Evolutionary conservation across 371 early-diverging fungal genomes (phyloP).

Genomic region (Sanchytrium tribonematis): DNA sequence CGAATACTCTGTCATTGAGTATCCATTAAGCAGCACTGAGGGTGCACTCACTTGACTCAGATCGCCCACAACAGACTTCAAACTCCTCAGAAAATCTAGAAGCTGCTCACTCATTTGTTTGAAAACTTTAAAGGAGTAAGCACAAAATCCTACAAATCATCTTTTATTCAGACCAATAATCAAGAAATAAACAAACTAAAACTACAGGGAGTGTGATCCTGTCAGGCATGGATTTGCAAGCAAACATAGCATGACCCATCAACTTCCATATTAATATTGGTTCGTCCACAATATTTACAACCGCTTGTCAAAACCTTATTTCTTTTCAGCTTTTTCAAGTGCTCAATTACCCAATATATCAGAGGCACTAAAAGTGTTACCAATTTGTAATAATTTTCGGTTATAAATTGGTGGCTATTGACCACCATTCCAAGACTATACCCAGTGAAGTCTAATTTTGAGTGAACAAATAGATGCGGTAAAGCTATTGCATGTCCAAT

Average conservation of each 20-base stretch:
- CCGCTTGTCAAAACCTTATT: background rate
- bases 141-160: no score
- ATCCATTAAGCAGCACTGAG: conserved; percentile 37
- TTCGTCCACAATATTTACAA: background rate
- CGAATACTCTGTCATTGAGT: conserved; percentile 43
- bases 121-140: no score
- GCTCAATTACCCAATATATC: background rate
- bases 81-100: conserved; percentile 32
- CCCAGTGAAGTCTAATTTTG: background rate
- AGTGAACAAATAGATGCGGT: background rate
- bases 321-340: background rate
- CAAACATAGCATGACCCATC: background rate
- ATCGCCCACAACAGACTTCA: conserved; percentile 47
- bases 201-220: no score
- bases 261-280: background rate
- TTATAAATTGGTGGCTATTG: background rate
- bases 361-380: background rate
- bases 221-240: no score
- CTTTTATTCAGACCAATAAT: no score
- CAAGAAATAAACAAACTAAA: no score
- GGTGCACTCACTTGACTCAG: conserved; percentile 44
- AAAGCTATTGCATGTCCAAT: background rate
- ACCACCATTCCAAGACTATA: background rate
- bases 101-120: no score
- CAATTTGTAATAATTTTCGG: background rate